phyloP scores from a whole-genome alignment of 2,329 filamentous ascomycete species.

The Ascomycota sp. region DNA sequence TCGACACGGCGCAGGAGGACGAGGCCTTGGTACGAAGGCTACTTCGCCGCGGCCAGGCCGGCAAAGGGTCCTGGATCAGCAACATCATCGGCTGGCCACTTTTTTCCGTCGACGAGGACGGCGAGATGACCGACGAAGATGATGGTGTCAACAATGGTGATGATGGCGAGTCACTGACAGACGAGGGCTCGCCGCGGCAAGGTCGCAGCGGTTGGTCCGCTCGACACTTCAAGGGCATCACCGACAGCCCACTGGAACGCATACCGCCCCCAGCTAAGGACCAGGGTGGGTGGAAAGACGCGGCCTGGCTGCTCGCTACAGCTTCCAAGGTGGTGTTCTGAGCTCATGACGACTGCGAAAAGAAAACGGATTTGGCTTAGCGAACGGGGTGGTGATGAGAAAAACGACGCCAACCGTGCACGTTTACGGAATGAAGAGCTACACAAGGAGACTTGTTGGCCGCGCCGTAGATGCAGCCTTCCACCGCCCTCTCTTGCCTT shows the following conservation, averaged over 20 bases:
- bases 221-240: conserved; percentile 18
- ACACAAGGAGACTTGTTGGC: too few species aligned
- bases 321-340: conserved; percentile 38
- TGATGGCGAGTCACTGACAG: conserved; percentile 9
- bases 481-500: background rate
- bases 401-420: too few species aligned
- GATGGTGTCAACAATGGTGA: conserved; percentile 12
- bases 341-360: conserved; percentile 2
- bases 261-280: conserved; percentile 27
- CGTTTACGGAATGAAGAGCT: too few species aligned
- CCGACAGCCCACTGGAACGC: conserved; percentile 19
- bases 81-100: conserved; percentile 35
- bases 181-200: conserved; percentile 8
- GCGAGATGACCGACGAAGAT: conserved; percentile 25
- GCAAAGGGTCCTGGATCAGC: conserved; percentile 35
- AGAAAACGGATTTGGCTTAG: too few species aligned
- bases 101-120: conserved; percentile 38
- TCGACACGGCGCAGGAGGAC: conserved; percentile 28
- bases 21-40: conserved; percentile 35
- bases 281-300: conserved; percentile 41
- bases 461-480: background rate
- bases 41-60: conserved; percentile 27
- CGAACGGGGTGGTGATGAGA: too few species aligned
- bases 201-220: conserved; percentile 13
- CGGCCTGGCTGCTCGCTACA: conserved; percentile 43